phyloP scores from a whole-genome alignment of 1,139 yeast species.

The Debaryomyces udenii region DNA sequence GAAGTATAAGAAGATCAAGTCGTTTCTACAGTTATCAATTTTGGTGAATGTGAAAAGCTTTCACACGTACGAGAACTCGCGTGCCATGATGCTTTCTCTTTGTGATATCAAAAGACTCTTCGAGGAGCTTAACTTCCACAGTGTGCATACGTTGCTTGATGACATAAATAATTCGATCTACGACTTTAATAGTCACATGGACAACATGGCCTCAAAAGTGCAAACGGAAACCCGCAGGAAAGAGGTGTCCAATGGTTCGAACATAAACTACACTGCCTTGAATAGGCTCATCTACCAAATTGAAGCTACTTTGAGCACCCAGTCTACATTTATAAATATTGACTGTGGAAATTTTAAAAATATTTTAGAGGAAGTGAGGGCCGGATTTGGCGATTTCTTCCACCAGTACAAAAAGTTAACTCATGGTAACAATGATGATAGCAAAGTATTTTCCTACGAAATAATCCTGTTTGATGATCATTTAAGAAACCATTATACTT shows the following conservation, averaged over 20 bases:
- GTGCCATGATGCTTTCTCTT: slow-evolving; percentile 14
- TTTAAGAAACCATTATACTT: slow-evolving; percentile 12
- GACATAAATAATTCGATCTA: slow-evolving; percentile 14
- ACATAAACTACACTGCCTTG: slow-evolving; percentile 5
- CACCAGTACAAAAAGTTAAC: slow-evolving; percentile 9
- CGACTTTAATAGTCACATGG: slow-evolving; percentile 13
- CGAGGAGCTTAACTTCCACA: slow-evolving; percentile 9
- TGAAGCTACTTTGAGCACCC: slow-evolving; percentile 10
- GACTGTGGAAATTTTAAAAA: slow-evolving; percentile 12
- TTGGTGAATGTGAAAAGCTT: slow-evolving; percentile 12
- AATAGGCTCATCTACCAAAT: slow-evolving; percentile 7
- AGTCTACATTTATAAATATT: slow-evolving; percentile 11
- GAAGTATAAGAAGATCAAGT: slow-evolving; percentile 9
- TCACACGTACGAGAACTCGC: slow-evolving; percentile 13
- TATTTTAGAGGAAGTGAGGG: slow-evolving; percentile 10
- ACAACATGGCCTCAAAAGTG: slow-evolving; percentile 1
- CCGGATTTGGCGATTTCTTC: slow-evolving; percentile 13
- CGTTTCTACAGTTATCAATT: slow-evolving; percentile 10
- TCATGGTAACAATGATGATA: slow-evolving; percentile 5
- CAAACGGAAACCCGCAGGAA: not conserved
- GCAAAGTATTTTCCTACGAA: slow-evolving; percentile 11
- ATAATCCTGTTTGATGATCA: slow-evolving; percentile 16
- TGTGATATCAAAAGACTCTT: slow-evolving; percentile 11
- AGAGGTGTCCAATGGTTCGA: slow-evolving; percentile 3
- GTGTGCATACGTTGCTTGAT: slow-evolving; percentile 11